Conservation (phyloP, 208 protist species). For the Leptomonas pyrrhocoris region DNA sequence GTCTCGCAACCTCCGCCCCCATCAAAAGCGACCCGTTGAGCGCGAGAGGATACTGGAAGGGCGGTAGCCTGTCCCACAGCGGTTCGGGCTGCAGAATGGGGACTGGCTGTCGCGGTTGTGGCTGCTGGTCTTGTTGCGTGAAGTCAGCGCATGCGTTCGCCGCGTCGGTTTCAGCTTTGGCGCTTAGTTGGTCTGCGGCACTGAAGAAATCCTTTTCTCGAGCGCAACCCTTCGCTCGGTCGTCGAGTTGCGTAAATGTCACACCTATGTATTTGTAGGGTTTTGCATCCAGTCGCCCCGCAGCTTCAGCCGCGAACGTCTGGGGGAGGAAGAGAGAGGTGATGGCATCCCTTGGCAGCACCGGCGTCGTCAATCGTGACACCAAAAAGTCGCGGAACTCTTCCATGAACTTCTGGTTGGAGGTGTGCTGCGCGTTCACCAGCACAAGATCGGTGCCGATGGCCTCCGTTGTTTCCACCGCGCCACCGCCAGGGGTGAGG, state of each 20-base stretch:
- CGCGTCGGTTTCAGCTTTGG: not conserved
- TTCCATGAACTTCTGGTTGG: constrained; percentile 60
- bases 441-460: constrained; percentile 53
- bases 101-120: not conserved
- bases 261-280: not conserved
- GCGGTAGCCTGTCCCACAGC: constrained; percentile 20
- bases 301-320: not conserved
- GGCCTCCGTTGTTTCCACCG: constrained; percentile 13
- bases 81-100: constrained; percentile 16
- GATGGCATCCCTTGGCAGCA: not conserved
- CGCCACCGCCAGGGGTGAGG: constrained; percentile 31
- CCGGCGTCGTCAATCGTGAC: constrained; percentile 3
- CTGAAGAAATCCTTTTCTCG: constrained; percentile 14
- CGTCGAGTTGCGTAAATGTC: too few relatives aligned
- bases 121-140: not conserved
- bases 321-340: not conserved
- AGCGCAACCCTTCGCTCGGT: not conserved
- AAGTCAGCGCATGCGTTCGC: not conserved
- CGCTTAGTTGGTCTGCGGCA: not conserved
- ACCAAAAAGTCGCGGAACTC: constrained; percentile 52
- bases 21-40: constrained; percentile 39
- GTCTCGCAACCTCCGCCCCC: constrained; percentile 18
- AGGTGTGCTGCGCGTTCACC: constrained; percentile 81
- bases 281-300: not conserved
- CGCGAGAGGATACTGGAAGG: constrained; percentile 38